Conservation (phyloP, 2,329 filamentous ascomycete genomes). For the Geosmithia putterillii region DNA sequence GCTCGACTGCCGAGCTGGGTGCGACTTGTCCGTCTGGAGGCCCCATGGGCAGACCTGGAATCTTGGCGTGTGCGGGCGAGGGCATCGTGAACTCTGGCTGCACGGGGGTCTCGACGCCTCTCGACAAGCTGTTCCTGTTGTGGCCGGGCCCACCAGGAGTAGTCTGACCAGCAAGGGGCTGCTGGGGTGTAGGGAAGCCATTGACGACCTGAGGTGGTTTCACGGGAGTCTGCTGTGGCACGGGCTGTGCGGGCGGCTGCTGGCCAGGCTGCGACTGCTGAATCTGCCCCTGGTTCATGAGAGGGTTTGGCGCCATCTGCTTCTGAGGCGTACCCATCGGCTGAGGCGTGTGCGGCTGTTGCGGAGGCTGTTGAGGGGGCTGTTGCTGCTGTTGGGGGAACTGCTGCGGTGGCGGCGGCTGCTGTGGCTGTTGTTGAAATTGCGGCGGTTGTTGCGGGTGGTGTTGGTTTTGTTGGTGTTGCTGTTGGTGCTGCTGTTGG, state of each 20-base stretch:
- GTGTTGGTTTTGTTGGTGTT: slow-evolving; percentile 22
- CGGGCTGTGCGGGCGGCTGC: slow-evolving; percentile 21
- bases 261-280: slow-evolving; percentile 8
- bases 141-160: slow-evolving; percentile 17
- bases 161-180: slow-evolving; percentile 7
- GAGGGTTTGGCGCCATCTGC: slow-evolving; percentile 20
- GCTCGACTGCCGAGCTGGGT: slow-evolving; percentile 11
- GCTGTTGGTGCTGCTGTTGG: slow-evolving; percentile 22
- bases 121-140: slow-evolving; percentile 37
- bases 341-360: slow-evolving; percentile 8
- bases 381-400: slow-evolving; percentile 24
- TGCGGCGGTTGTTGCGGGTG: slow-evolving; percentile 17
- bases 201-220: slow-evolving; percentile 26
- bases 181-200: slow-evolving; percentile 21
- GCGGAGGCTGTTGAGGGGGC: neutral
- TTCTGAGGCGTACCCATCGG: slow-evolving; percentile 15
- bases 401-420: slow-evolving; percentile 19
- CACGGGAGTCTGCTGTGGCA: slow-evolving; percentile 23
- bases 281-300: slow-evolving; percentile 11
- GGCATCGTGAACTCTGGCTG: slow-evolving; percentile 5
- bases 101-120: slow-evolving; percentile 30
- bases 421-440: slow-evolving; percentile 14
- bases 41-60: slow-evolving; percentile 27
- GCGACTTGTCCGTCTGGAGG: slow-evolving; percentile 18
- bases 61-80: slow-evolving; percentile 26